Evolutionary conservation across 225 moss, liverwort and hornwort genomes (phyloP).

Genomic region (Lunularia cruciata): DNA sequence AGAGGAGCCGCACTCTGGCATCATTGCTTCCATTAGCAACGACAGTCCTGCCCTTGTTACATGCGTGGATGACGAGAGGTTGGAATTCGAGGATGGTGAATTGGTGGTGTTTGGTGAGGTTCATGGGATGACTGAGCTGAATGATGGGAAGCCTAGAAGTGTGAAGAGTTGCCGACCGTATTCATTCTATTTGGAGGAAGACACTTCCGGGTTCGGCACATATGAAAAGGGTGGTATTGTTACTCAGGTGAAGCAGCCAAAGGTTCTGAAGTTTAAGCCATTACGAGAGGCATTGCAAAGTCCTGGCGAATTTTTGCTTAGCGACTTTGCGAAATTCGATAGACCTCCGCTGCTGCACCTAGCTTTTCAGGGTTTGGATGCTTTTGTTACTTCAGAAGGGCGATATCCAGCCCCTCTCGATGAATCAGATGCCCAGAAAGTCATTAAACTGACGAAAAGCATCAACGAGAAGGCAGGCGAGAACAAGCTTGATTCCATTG

Average conservation of each 20-base stretch:
- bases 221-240: conserved; percentile 97
- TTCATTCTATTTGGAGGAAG: conserved; percentile 81
- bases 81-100: conserved; percentile 97
- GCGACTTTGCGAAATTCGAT: conserved; percentile 92
- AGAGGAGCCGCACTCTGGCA: conserved; percentile 88
- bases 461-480: conserved; percentile 66
- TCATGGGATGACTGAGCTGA: conserved; percentile 85
- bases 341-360: conserved; percentile 83
- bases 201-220: conserved; percentile 57
- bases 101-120: conserved; percentile 85
- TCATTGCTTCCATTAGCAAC: conserved; percentile 85
- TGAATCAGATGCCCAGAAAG: conserved; percentile 49
- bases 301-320: conserved; percentile 87
- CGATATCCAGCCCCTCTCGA: conserved; percentile 67
- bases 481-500: conserved; percentile 60
- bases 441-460: conserved; percentile 46
- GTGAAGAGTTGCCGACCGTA: conserved; percentile 77
- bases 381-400: conserved; percentile 56
- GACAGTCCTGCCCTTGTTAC: conserved; percentile 84
- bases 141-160: conserved; percentile 81
- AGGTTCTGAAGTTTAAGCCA: conserved; percentile 70
- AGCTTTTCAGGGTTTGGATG: conserved; percentile 84
- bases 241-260: conserved; percentile 81
- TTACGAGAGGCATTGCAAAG: conserved; percentile 64
- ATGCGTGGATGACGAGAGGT: conserved; percentile 94